Base-by-base conservation (phyloP, 192 early-diverging fungal species). In the Endogone sp. region DNA sequence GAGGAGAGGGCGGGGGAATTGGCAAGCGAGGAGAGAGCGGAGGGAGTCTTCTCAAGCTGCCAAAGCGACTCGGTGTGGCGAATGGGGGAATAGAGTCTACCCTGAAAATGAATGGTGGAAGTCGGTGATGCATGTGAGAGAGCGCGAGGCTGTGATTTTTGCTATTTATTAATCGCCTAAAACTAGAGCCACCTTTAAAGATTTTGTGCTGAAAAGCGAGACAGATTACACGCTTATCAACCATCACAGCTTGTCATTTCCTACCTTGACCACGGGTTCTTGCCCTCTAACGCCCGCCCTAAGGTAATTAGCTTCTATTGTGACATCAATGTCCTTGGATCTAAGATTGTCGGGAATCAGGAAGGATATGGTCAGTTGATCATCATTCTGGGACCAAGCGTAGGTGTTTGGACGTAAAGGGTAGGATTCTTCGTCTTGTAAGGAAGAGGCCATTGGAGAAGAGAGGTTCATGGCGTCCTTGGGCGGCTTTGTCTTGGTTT, bases 301-400 rank as follows among this genome's bases (percentile, higher is more conserved):
- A 13, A 78, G 62, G 24, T 70, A 54, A 26, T 70, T 68, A 28
- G 54, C 13, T 44, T 78, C 71, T 61, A 78, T 71, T n/a, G 58
- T 60, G 25, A 78, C 74, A 56, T 78, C 76, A 21, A 78, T 57
- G 37, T 78, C 76, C 61, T 70, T 78, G 2, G 76, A 61, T 26
- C 62, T 70, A n/a, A 37, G 61, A 13, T 60, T 25, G 23, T 78
- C 76, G 1, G 71, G 76, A 10, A 78, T 71, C n/a, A 78, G 30
- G 58, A 78, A 78, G 6, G 76, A 74, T 26, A 78, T 67, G 0
- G 76, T 78, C 8, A 78, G 69, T 44, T 78, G 76, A 57, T 78
- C 76, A 13, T 60, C 64, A 31, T 54, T 73, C 29, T 78, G 76
- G 29, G 65, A 71, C 76, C 76, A 78, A 26, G 67, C 66, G 27